Conservation (phyloP, 1,139 yeast genomes). For the Geotrichum carabidarum region DNA sequence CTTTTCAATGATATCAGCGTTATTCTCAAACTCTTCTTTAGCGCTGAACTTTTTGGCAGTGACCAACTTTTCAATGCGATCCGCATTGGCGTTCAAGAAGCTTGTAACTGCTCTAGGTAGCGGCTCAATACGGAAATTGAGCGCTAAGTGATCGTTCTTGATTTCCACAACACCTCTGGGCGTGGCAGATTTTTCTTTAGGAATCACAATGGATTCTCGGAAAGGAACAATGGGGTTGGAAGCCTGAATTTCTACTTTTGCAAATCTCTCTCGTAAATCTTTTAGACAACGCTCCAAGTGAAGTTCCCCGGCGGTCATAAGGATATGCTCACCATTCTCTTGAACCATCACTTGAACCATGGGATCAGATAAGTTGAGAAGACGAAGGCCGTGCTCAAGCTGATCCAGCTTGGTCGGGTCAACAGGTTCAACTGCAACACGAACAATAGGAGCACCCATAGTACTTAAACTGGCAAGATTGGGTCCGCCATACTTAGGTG, state of each 20-base stretch:
- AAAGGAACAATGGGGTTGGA: conserved; percentile 95
- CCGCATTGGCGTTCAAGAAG: conserved; percentile 49
- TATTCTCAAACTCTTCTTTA: conserved; percentile 4
- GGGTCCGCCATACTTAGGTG: conserved; percentile 48
- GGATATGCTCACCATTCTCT: conserved; percentile 84
- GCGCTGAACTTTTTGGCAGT: conserved; percentile 13
- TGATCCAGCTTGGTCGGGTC: conserved; percentile 75
- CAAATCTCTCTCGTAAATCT: conserved; percentile 85
- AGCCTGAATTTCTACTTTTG: conserved; percentile 78
- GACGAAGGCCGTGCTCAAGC: conserved; percentile 70
- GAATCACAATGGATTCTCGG: conserved; percentile 68
- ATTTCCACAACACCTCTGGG: conserved; percentile 40
- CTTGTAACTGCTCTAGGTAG: conserved; percentile 49
- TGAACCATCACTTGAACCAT: conserved; percentile 82
- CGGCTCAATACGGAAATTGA: conserved; percentile 51
- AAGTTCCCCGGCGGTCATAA: conserved; percentile 93
- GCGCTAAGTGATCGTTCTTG: conserved; percentile 46
- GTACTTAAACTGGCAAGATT: conserved; percentile 65
- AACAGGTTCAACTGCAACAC: conserved; percentile 90
- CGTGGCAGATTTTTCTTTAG: conserved; percentile 21
- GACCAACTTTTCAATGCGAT: conserved; percentile 36
- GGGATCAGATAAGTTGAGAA: conserved; percentile 85
- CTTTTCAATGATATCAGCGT: background rate
- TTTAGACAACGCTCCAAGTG: conserved; percentile 88
- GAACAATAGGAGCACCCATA: conserved; percentile 78